Evolutionary conservation across 2,329 filamentous ascomycete genomes (phyloP), one percentile per base, ranked within the genome.

Genomic region (Pyrenochaeta sp.): DNA sequence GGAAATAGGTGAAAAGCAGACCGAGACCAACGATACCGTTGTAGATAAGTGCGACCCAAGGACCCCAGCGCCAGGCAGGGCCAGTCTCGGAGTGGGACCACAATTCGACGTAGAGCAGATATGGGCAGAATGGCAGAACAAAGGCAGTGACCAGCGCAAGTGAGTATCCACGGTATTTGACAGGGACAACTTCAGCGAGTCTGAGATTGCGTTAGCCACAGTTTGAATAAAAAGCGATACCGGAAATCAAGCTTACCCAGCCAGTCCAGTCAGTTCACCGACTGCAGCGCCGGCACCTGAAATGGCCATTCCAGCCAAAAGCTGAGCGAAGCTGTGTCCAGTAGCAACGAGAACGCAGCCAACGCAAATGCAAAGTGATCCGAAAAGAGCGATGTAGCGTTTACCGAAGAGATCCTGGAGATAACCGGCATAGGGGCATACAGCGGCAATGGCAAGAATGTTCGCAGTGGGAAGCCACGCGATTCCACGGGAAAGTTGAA

Each of bases 391-490:
- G 20, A 69, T 69, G 31, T 69, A 69, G 9, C 67, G 52, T 38
- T 68, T 65, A 3, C 68, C 68, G 15, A 69, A 68, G 6, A 71
- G 42, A 47, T 70, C 68, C 15, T 68, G 64, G 5, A 70, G 55
- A 38, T 69, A 71, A 11, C 67, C 68, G 26, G 65, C 65, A 31
- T 66, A 70, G 0, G 68, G 67, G 21, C 60, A 66, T 7, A 60
- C 55, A 2, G 67, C 65, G 21, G 66, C 63, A 38, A 69, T 67
- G 19, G 65, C 65, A n/a, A 70, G 55, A 30, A 67, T 66, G 26
- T 69, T 68, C 3, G 66, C 61, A 4, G 62, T 71, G 6, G 65
- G 65, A 6, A 70, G 41, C 67, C 67, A 70, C n/a, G 57, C 56
- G 4, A 54, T 51, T 4, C 60, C 61, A 26, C 42, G 44, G 1